A percentile compares a stretch with the other conserved stretches of the same genome.
phyloP scores from a whole-genome alignment of 129 eudicot genomes.

The Chrysanthemum lavandulifolium region DNA sequence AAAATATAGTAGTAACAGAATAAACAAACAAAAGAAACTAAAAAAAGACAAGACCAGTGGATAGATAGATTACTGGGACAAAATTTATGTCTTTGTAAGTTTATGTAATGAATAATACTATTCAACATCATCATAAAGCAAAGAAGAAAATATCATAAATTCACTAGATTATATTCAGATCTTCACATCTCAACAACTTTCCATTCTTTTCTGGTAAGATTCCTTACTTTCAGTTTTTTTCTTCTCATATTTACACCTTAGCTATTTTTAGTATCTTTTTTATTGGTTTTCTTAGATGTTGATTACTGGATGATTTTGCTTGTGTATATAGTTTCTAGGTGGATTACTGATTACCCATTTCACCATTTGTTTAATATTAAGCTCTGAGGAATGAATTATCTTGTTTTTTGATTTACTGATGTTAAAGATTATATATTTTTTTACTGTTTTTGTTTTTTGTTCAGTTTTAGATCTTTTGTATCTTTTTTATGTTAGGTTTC shows the following conservation, averaged over 20 bases:
- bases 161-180: constrained; percentile 8
- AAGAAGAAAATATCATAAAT: not conserved
- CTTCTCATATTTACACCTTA: not conserved
- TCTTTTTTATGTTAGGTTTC: constrained; percentile 11
- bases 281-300: not conserved
- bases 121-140: constrained; percentile 38
- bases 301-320: constrained; percentile 16
- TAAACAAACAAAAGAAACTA: not conserved
- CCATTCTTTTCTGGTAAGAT: constrained; percentile 31
- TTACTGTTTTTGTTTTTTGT: constrained; percentile 2
- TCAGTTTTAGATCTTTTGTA: constrained; percentile 16
- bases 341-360: constrained; percentile 19
- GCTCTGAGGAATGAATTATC: not conserved
- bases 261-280: not conserved
- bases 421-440: not conserved
- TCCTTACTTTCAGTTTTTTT: constrained; percentile 27
- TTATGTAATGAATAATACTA: constrained; percentile 20
- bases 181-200: constrained; percentile 9
- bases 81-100: constrained; percentile 22
- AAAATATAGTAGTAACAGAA: not conserved
- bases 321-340: not conserved
- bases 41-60: constrained; percentile 8
- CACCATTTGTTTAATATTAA: not conserved
- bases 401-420: not conserved
- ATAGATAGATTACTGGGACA: constrained; percentile 15